phyloP scores from a whole-genome alignment of 768 basidiomycete species.

The Phaeotremella fagi region DNA sequence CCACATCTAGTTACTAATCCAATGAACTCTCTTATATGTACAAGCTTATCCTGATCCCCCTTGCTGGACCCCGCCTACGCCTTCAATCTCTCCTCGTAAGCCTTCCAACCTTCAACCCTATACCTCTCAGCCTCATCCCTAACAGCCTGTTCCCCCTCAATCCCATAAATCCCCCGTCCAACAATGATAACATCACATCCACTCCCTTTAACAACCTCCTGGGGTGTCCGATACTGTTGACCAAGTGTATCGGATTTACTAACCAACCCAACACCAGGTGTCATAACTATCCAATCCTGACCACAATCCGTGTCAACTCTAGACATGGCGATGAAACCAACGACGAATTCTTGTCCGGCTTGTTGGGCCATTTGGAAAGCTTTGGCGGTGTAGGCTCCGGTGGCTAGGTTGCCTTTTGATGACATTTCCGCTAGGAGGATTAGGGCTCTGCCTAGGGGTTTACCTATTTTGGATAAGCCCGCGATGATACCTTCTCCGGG shows the following conservation, averaged over 20 bases:
- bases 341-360: slow-evolving; percentile 72
- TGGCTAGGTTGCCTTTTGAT: slow-evolving; percentile 76
- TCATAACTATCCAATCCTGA: slow-evolving; percentile 84
- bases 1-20: too few species aligned
- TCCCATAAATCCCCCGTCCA: slow-evolving; percentile 86
- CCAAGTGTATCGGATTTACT: slow-evolving; percentile 76
- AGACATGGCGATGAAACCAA: slow-evolving; percentile 90
- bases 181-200: slow-evolving; percentile 98
- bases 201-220: slow-evolving; percentile 68
- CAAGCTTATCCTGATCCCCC: neutral
- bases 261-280: slow-evolving; percentile 87
- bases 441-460: slow-evolving; percentile 77
- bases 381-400: slow-evolving; percentile 72
- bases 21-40: too few species aligned
- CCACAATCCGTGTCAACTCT: slow-evolving; percentile 62
- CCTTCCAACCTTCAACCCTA: slow-evolving; percentile 79
- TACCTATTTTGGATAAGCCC: slow-evolving; percentile 82
- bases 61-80: neutral
- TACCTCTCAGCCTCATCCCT: slow-evolving; percentile 73
- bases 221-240: slow-evolving; percentile 89
- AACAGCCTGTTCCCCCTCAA: slow-evolving; percentile 50
- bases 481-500: slow-evolving; percentile 91
- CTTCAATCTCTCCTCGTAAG: slow-evolving; percentile 64
- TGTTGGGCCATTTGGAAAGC: slow-evolving; percentile 82
- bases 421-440: slow-evolving; percentile 96